Conservation (phyloP, 495 filamentous ascomycete species). For the Rusavskia elegans region DNA sequence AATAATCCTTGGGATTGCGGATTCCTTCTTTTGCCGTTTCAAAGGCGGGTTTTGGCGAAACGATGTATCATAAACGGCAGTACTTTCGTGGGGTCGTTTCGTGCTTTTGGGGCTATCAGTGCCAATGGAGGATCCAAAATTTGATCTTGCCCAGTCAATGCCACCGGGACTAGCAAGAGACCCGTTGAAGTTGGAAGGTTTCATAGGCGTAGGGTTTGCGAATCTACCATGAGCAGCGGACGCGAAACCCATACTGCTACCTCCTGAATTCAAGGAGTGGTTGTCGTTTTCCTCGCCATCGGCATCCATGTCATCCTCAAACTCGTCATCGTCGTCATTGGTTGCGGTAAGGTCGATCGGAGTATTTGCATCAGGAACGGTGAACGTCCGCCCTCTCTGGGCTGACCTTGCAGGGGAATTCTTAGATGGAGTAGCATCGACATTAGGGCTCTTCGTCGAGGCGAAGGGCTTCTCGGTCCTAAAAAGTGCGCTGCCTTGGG, state of each 20-base stretch:
- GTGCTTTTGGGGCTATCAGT: not conserved
- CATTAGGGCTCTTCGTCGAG: too few species aligned
- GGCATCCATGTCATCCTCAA: slow-evolving; percentile 16
- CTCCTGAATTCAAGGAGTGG: not conserved
- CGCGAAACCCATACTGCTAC: not conserved
- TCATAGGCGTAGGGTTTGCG: slow-evolving; percentile 21
- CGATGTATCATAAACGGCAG: not conserved
- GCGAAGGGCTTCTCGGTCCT: too few species aligned
- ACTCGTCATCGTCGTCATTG: slow-evolving; percentile 14
- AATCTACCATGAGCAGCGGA: slow-evolving; percentile 13
- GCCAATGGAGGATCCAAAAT: not conserved
- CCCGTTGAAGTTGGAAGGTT: slow-evolving; percentile 15
- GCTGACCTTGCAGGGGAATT: not conserved
- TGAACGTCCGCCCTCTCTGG: slow-evolving; percentile 8
- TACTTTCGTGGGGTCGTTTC: not conserved
- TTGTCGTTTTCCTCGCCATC: slow-evolving; percentile 11
- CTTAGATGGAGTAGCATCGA: not conserved
- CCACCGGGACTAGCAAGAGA: slow-evolving; percentile 22
- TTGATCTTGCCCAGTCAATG: not conserved
- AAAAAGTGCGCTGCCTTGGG: too few species aligned
- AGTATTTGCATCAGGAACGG: not conserved
- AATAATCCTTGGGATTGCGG: slow-evolving; percentile 32
- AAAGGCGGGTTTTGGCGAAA: slow-evolving; percentile 21
- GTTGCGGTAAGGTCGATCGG: not conserved
- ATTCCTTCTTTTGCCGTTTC: slow-evolving; percentile 28